Conservation (phyloP, 2,329 filamentous ascomycete genomes). For the Colletotrichum costaricense region DNA sequence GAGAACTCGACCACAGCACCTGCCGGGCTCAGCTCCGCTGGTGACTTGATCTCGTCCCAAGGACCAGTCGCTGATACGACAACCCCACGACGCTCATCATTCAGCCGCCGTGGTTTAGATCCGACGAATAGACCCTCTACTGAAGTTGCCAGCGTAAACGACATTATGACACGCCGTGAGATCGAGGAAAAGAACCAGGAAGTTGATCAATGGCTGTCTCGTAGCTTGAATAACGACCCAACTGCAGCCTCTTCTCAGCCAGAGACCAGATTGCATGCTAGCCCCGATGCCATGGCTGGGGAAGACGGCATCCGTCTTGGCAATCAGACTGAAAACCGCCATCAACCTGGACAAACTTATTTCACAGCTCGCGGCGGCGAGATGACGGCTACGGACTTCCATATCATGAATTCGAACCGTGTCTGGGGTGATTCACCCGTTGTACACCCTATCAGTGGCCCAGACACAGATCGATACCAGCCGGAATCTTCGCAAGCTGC, state of each 20-base stretch:
- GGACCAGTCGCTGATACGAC: slow-evolving; percentile 32
- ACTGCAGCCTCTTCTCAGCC: slow-evolving; percentile 19
- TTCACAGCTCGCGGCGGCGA: slow-evolving; percentile 54
- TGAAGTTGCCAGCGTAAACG: slow-evolving; percentile 62
- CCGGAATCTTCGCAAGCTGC: slow-evolving; percentile 64
- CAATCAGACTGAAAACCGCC: slow-evolving; percentile 61
- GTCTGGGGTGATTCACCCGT: slow-evolving; percentile 63
- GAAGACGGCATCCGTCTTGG: slow-evolving; percentile 57
- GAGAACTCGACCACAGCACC: slow-evolving; percentile 50
- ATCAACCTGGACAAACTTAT: slow-evolving; percentile 62
- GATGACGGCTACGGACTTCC: slow-evolving; percentile 58
- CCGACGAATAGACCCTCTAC: slow-evolving; percentile 56
- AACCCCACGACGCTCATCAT: slow-evolving; percentile 45
- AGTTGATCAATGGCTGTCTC: slow-evolving; percentile 63
- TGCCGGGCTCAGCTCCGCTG: slow-evolving; percentile 49
- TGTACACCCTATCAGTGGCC: slow-evolving; percentile 55
- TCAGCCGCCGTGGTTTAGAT: slow-evolving; percentile 59
- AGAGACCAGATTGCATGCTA: slow-evolving; percentile 8
- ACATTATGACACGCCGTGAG: slow-evolving; percentile 55
- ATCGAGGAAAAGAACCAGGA: slow-evolving; percentile 59
- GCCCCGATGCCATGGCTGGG: slow-evolving; percentile 27
- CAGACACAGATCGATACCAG: slow-evolving; percentile 50
- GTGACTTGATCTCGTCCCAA: slow-evolving; percentile 50
- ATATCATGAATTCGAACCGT: slow-evolving; percentile 60
- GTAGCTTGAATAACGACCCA: slow-evolving; percentile 39